Percentiles rank a stretch among this genome's conserved stretches.
Conservation (phyloP, 495 filamentous ascomycete species). For the Penicillium mononematosum region DNA sequence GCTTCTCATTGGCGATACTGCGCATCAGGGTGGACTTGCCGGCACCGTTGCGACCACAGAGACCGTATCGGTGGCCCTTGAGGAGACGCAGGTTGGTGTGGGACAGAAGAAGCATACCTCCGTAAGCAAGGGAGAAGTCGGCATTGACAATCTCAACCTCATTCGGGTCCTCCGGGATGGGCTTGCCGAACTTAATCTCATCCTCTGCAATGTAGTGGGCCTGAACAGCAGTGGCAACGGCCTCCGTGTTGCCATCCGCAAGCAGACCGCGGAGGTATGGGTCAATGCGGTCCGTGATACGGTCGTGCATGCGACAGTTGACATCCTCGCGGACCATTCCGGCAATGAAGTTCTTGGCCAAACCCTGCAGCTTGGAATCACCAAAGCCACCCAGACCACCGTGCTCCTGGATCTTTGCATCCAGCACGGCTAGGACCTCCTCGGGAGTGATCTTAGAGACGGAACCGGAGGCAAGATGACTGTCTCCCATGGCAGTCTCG, state of each 20-base stretch:
- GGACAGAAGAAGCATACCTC: conserved; percentile 94
- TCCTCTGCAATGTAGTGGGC: conserved; percentile 76
- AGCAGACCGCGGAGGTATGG: conserved; percentile 78
- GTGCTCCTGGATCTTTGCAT: conserved; percentile 68
- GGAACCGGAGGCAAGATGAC: conserved; percentile 52
- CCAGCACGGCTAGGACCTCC: conserved; percentile 72
- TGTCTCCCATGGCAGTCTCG: conserved; percentile 86
- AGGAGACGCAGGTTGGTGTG: conserved; percentile 93
- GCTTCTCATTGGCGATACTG: conserved; percentile 89
- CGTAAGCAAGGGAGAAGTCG: conserved; percentile 95
- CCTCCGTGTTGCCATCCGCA: conserved; percentile 52
- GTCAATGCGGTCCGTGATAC: conserved; percentile 62
- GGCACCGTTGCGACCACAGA: conserved; percentile 94
- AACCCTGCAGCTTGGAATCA: conserved; percentile 59
- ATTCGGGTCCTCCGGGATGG: conserved; percentile 79
- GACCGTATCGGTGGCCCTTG: conserved; percentile 95
- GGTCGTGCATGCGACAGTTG: conserved; percentile 74
- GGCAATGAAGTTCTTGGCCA: conserved; percentile 71
- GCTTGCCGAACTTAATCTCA: conserved; percentile 79
- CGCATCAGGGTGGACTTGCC: conserved; percentile 99
- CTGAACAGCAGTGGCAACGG: conserved; percentile 64
- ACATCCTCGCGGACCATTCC: conserved; percentile 87
- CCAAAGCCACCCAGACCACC: conserved; percentile 61
- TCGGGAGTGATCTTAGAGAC: conserved; percentile 69
- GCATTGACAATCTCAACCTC: conserved; percentile 96